Evolutionary conservation across 805 yeast genomes (phyloP), one percentile per base, ranked within the genome.

Genomic region (Suhomyces canberraensis): DNA sequence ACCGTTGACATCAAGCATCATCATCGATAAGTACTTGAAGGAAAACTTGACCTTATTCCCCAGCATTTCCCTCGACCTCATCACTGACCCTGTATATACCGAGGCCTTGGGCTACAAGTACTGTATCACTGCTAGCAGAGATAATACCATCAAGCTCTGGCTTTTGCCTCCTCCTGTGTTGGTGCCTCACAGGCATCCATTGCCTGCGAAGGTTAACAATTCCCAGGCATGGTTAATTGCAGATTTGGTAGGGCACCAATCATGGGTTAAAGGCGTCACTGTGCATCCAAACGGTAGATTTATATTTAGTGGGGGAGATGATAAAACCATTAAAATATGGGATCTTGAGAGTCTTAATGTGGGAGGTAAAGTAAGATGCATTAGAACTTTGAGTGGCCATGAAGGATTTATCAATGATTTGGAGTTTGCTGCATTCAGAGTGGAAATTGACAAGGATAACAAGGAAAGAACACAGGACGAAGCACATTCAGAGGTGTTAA

Each of bases 51-150:
- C 52, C 44, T 41, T 61, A 40, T 56, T 58, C 42, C 53, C 69
- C 42, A 29, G 57, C 39, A 48, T 68, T 6, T 66, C 70, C 22
- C 42, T 45, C n/a, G 59, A 58, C 8, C 33, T 66, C 5, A 44
- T 59, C 11, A 11, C 42, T 2, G 61, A 63, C 41, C 50, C 52
- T 2, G 25, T 53, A 1, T 69, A 65, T 46, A 33, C 41, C 3
- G 51, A 52, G 1, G 25, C 39, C 4, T 45, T 81, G n/a, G 84
- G 82, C 0, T 81, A 71, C 58, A 83, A 81, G 51, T 86, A 84
- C 51, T 78, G 89, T 38, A 79, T 81, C 2, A 78, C 95, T 13
- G 87, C 82, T 15, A 86, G 91, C 1, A 70, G 97, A 49, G 96
- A 90, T 59, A 81, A 83, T 49, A 51, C 73, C 2, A 69, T 90